These are phyloP conservation scores for Salvia miltiorrhiza DNA, from an alignment of 257 asterid genomes.

Conservation along the genomic window DNA sequence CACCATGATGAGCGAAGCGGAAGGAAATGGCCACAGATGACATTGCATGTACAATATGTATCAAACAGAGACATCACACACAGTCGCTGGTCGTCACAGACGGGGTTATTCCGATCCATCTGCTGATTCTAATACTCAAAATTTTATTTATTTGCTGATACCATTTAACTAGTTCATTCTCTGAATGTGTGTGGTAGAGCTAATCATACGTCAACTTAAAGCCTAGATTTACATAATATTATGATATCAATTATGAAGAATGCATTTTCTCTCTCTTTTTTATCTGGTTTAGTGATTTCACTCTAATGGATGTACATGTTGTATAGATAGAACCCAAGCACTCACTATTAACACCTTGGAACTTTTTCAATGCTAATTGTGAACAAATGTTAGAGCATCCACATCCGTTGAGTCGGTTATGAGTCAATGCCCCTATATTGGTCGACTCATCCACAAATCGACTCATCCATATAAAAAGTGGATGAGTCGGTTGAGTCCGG, in stretches of 20 bases:
- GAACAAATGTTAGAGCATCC: too few relatives aligned
- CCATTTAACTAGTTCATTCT: background rate
- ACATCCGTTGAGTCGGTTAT: too few relatives aligned
- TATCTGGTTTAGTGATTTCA: background rate
- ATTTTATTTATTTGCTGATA: slow-evolving; percentile 3
- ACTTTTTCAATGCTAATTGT: too few relatives aligned
- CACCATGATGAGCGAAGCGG: slow-evolving; percentile 47
- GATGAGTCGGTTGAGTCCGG: too few relatives aligned
- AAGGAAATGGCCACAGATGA: slow-evolving; percentile 49
- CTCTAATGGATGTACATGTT: too few relatives aligned
- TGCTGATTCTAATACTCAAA: slow-evolving; percentile 10
- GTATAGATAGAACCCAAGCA: too few relatives aligned
- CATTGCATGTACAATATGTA: slow-evolving; percentile 14
- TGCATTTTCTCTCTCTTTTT: background rate
- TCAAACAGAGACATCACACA: background rate
- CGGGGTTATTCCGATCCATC: background rate
- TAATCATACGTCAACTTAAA: background rate
- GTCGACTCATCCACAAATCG: too few relatives aligned
- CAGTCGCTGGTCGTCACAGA: background rate
- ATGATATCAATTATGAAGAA: background rate
- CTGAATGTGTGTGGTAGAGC: slow-evolving; percentile 4
- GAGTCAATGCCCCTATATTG: too few relatives aligned
- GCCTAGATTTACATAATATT: background rate
- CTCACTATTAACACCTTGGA: too few relatives aligned
- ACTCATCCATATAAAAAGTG: too few relatives aligned